Base-by-base conservation (phyloP, 306 rosid genomes). In the Lathyrus oleraceus region DNA sequence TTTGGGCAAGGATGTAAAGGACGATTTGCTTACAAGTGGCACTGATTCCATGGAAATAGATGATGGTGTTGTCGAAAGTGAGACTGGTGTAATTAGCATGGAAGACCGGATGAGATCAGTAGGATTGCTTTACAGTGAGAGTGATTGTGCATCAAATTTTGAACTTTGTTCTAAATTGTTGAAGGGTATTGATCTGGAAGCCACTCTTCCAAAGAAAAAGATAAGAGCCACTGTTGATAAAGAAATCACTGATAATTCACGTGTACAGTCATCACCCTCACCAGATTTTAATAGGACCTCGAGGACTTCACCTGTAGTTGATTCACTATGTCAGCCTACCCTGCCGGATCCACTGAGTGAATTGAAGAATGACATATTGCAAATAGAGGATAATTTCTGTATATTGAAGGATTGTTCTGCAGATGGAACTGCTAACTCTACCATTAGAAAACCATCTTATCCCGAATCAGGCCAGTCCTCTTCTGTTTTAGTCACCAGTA, bases 21-120 rank as follows among this genome's bases (percentile, higher is more conserved):
- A 67, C 53, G 77, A 74, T 61, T 65, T 76, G 58, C 69, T 63
- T 47, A 72, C 75, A 30, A 73, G 63, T 69, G 72, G 72, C 74
- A 74, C 67, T 51, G 90, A 70, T 61, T 69, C 61, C 66, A 35
- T 17, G 28, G 78, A 76, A 68, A 79, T 62, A 61, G 76, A 81
- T 77, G 97, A 88, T 84, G 87, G 60, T 49, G 66, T 66, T 32
- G 73, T 71, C 74, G 85, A 74, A 74, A 76, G 62, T 47, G 88
- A 83, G 69, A 45, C 60, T 19, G 84, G 48, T 58, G 78, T 74
- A 67, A 76, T 76, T 83, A 85, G 88, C 87, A 73, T 90, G 82
- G 97, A 94, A 83, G 95, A 88, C 73, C 80, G 71, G 59, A 73
- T 94, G 74, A 85, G 83, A 78, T 84, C 88, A 36, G 76, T 81